Conservation (phyloP, 768 basidiomycete species). For the Rickenella mellea region DNA sequence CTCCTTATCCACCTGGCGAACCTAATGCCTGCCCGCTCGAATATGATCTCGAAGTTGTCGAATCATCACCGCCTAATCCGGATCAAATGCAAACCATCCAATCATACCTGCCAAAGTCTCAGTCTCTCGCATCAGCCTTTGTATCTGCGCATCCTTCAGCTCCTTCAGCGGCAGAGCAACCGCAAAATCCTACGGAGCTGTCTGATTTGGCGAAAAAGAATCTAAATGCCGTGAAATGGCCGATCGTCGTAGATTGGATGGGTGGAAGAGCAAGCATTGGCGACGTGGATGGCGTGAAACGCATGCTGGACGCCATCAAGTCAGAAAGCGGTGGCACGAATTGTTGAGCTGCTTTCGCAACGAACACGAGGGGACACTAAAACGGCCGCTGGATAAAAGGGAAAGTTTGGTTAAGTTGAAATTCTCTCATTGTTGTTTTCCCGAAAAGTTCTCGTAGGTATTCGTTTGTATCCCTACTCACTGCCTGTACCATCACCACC, state of each 20-base stretch:
- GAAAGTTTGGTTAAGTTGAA: too few relatives aligned
- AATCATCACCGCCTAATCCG: constrained; percentile 48
- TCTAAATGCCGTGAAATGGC: constrained; percentile 63
- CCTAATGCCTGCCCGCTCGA: constrained; percentile 40
- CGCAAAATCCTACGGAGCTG: constrained; percentile 36
- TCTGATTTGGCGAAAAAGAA: constrained; percentile 42
- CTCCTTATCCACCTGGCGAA: constrained; percentile 50
- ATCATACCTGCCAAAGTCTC: constrained; percentile 36
- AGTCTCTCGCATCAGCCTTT: constrained; percentile 27
- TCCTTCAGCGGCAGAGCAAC: constrained; percentile 24
- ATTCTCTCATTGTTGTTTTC: too few relatives aligned
- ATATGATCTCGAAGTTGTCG: constrained; percentile 67
- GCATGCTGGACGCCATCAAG: constrained; percentile 55
- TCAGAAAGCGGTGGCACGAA: constrained; percentile 61
- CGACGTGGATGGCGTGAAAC: constrained; percentile 58
- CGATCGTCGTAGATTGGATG: constrained; percentile 72
- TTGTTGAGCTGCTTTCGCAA: too few relatives aligned
- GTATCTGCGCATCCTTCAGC: constrained; percentile 54
- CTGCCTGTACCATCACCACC: too few relatives aligned
- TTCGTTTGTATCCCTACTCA: too few relatives aligned
- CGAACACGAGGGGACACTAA: too few relatives aligned
- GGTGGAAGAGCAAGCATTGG: constrained; percentile 57
- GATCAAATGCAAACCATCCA: constrained; percentile 65
- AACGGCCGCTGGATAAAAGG: too few relatives aligned
- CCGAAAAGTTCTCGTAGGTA: too few relatives aligned